Evolutionary conservation across 163 green algal species (phyloP), one percentile per base, ranked within the genome.

Genomic region (Scenedesmus sp.): DNA sequence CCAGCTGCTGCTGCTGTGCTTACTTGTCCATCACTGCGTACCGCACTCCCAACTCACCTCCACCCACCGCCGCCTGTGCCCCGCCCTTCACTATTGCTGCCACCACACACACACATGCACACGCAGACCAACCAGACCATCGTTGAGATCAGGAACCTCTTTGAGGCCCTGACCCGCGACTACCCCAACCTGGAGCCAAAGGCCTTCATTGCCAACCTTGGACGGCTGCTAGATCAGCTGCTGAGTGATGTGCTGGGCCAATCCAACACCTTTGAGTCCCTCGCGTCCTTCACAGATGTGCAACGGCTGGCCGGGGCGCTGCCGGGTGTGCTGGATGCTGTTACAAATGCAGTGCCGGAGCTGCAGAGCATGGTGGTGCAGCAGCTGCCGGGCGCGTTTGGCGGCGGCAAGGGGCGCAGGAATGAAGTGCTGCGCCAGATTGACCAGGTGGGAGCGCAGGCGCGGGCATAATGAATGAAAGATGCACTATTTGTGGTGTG

Each of bases 121-220:
- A 13, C 46, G 34, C 76, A 91, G 87, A 66, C 57, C 34, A 62
- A 87, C 57, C 62, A 55, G 26, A 67, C 87, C 13, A 52, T 79
- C 56, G 70, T 54, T 1, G 59, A 88, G 13, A 82, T 92, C 18
- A 81, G 64, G 46, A 46, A 46, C 81, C n/a, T 88, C 18, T 83
- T 92, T n/a, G 34, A 87, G 5, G 3, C 3, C 10, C 62, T 92
- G 4, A 57, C n/a, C 34, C 56, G 46, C 34, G 81, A 88, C n/a
- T 92, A 59, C 15, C 88, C 88, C 64, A 85, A 74, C 52, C 62
- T 88, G 2, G 54, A 92, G 54, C 52, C 66, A 18, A 20, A 77
- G 13, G 57, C 56, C 12, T 73, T 88, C 0, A 57, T 92, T 7
- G 6, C 84, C 34, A 15, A 55, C 23, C 55, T 92, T 8, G 64